Evolutionary conservation across 176 grass and related monocot species (phyloP).

Genomic region (Oryza nivara): DNA sequence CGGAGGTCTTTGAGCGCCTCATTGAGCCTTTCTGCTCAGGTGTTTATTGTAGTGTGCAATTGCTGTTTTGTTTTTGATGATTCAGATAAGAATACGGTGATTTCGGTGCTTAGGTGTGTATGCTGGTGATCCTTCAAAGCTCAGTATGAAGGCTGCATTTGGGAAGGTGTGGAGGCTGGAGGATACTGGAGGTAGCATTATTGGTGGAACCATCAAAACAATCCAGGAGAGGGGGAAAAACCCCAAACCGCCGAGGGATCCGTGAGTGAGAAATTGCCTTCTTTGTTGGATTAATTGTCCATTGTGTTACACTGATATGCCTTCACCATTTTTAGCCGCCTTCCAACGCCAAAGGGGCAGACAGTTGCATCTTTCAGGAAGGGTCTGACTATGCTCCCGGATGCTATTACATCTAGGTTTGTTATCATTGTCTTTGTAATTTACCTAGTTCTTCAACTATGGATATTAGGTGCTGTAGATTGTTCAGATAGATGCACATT

Average conservation of each 20-base stretch:
- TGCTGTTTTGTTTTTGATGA: slow-evolving; percentile 13
- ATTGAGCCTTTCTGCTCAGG: slow-evolving; percentile 98
- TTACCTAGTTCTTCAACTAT: background rate
- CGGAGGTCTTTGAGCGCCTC: slow-evolving; percentile 90
- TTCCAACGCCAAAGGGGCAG: slow-evolving; percentile 89
- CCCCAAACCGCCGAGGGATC: slow-evolving; percentile 65
- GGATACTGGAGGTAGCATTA: slow-evolving; percentile 79
- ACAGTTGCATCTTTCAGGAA: slow-evolving; percentile 96
- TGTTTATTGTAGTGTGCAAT: slow-evolving; percentile 25
- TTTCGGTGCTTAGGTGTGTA: slow-evolving; percentile 65
- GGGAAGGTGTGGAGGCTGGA: slow-evolving; percentile 90
- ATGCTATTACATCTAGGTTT: slow-evolving; percentile 88
- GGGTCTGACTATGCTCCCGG: slow-evolving; percentile 84
- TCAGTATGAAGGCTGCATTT: slow-evolving; percentile 97
- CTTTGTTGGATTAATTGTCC: background rate
- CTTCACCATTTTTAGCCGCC: slow-evolving; percentile 47
- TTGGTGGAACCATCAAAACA: slow-evolving; percentile 91
- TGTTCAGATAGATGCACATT: background rate
- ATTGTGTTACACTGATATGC: slow-evolving; percentile 18
- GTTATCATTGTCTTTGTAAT: slow-evolving; percentile 23
- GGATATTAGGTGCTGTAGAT: background rate
- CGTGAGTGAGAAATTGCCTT: slow-evolving; percentile 49
- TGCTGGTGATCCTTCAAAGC: slow-evolving; percentile 88
- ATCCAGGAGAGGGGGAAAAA: slow-evolving; percentile 81
- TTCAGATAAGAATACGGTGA: background rate